phyloP scores from a whole-genome alignment of 352 stramenopile species.

The Phytophthora foliorum region DNA sequence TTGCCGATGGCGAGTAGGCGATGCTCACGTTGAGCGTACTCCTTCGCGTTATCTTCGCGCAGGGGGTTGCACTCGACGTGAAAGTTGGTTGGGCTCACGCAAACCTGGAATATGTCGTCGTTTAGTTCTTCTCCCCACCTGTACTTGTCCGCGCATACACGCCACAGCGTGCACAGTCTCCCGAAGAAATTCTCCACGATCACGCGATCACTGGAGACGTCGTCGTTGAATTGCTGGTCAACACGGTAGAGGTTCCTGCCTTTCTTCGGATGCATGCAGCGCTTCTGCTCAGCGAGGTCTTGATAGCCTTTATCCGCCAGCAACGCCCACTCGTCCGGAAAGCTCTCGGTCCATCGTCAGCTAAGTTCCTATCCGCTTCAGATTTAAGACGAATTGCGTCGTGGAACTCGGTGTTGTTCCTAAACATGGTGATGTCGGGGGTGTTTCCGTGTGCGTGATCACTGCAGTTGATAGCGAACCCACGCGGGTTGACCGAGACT shows the following conservation, averaged over 20 bases:
- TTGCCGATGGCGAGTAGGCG: not conserved
- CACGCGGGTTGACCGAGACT: not conserved
- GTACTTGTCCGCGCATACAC: conserved; percentile 4
- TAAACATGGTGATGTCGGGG: conserved; percentile 4
- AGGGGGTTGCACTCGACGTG: conserved; percentile 1
- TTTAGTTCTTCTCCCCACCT: not conserved
- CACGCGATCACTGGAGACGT: not conserved
- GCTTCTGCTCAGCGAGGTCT: not conserved
- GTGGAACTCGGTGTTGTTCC: conserved; percentile 7
- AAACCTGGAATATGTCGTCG: conserved; percentile 8
- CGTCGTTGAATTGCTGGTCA: not conserved
- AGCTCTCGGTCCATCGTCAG: not conserved
- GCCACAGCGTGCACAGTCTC: not conserved
- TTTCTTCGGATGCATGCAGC: not conserved
- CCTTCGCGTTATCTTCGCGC: not conserved
- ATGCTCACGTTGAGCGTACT: conserved; percentile 3
- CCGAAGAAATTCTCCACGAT: not conserved
- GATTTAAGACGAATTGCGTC: not conserved
- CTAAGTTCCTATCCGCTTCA: not conserved
- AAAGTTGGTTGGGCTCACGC: not conserved
- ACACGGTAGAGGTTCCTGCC: not conserved
- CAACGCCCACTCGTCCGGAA: not conserved
- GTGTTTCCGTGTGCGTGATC: conserved; percentile 4
- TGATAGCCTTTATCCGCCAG: not conserved
- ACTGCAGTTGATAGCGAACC: conserved; percentile 6